Conservation (phyloP, 176 grass and related monocot genomes). For the Rhynchospora pubera region DNA sequence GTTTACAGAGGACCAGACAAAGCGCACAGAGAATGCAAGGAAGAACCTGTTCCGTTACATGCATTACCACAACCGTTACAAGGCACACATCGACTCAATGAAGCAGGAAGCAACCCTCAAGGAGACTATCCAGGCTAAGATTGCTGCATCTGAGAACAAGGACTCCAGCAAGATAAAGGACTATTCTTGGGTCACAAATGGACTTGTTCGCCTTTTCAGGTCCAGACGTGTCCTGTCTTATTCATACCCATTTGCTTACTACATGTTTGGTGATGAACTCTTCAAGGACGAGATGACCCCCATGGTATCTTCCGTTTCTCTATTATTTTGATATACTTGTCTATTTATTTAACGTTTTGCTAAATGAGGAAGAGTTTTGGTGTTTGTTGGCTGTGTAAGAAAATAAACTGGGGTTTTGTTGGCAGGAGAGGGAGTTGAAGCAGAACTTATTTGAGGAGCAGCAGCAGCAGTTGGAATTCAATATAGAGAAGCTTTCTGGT, state of each 20-base stretch:
- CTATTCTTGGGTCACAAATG: constrained; percentile 88
- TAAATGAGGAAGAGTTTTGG: not conserved
- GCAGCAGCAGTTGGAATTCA: constrained; percentile 94
- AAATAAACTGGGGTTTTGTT: not conserved
- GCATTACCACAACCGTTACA: constrained; percentile 57
- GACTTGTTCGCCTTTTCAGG: constrained; percentile 81
- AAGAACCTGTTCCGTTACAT: constrained; percentile 37
- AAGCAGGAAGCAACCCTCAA: constrained; percentile 41
- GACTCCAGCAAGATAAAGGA: constrained; percentile 87
- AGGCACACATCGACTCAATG: constrained; percentile 49
- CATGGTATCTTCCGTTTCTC: constrained; percentile 6
- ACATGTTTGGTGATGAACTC: constrained; percentile 57
- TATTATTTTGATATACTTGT: not conserved
- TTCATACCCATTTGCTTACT: constrained; percentile 65
- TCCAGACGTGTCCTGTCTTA: constrained; percentile 91
- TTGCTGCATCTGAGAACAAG: constrained; percentile 89
- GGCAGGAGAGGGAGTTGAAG: constrained; percentile 52
- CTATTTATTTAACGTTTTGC: not conserved
- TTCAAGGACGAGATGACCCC: constrained; percentile 57
- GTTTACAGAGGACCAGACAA: constrained; percentile 71
- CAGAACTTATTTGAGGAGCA: constrained; percentile 99
- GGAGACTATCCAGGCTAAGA: constrained; percentile 65
- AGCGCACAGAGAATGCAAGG: constrained; percentile 38
- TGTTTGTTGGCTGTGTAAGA: not conserved
- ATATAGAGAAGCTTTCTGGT: constrained; percentile 66